phyloP scores from a whole-genome alignment of 1,284 basidiomycete species.

The Ceratobasidium sp. region DNA sequence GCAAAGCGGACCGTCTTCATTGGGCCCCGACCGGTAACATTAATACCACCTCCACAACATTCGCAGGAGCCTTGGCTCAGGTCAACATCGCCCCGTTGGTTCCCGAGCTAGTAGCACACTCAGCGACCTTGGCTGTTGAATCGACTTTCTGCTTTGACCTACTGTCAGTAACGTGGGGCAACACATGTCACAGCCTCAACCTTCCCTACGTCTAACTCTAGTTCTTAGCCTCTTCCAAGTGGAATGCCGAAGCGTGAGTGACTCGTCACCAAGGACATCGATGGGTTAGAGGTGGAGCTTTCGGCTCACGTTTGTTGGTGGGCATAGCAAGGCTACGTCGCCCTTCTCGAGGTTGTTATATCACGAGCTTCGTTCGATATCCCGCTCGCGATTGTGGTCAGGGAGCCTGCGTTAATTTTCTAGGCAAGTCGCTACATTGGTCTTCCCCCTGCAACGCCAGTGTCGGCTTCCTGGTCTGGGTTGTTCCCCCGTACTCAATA shows the following conservation, averaged over 20 bases:
- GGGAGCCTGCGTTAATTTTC: neutral
- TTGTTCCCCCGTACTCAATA: no score
- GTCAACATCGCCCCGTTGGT: conserved; percentile 66
- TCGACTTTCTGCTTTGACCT: conserved; percentile 65
- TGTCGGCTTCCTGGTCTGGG: neutral
- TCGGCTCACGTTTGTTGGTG: conserved; percentile 75
- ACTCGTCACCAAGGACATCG: conserved; percentile 73
- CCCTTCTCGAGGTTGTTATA: conserved; percentile 78
- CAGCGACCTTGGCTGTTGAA: conserved; percentile 62
- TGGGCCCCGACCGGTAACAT: conserved; percentile 71
- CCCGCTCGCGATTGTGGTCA: no score
- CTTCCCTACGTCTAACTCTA: conserved; percentile 57
- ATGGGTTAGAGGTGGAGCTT: conserved; percentile 72
- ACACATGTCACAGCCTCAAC: conserved; percentile 69
- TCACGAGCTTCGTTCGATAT: no score
- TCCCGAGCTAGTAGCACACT: conserved; percentile 68
- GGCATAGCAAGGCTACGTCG: conserved; percentile 67
- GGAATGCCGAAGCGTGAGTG: conserved; percentile 67
- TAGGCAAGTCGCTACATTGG: neutral
- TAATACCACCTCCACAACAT: conserved; percentile 64
- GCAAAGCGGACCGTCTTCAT: conserved; percentile 71
- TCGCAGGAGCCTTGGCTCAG: conserved; percentile 68
- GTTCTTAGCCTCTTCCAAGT: conserved; percentile 61
- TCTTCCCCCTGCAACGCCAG: neutral
- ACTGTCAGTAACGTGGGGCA: conserved; percentile 67